Evolutionary conservation across 257 asterid genomes (phyloP).

Genomic region (Eustoma russellianum): DNA sequence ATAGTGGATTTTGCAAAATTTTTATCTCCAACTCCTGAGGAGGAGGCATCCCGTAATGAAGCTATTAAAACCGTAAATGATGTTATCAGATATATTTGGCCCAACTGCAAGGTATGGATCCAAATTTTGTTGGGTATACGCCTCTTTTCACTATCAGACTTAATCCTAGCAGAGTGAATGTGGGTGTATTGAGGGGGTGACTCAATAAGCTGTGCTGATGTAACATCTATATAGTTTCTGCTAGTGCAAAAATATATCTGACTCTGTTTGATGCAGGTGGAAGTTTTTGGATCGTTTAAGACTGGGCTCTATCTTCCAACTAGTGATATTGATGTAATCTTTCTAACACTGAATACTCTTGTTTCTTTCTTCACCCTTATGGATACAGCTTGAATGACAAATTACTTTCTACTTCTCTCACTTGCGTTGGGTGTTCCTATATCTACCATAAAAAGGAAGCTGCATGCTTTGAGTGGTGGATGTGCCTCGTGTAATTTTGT

Average conservation of each 20-base stretch:
- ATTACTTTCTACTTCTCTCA: neutral
- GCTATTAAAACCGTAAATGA: constrained; percentile 67
- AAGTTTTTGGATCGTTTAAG: constrained; percentile 92
- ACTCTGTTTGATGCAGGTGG: constrained; percentile 47
- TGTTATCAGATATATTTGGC: constrained; percentile 89
- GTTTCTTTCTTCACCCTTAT: neutral
- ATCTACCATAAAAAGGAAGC: too few species aligned
- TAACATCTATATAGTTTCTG: neutral
- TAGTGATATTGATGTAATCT: constrained; percentile 82
- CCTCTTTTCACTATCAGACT: neutral
- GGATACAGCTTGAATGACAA: neutral
- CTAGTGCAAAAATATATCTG: constrained; percentile 1
- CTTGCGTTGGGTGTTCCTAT: neutral
- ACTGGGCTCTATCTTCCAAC: constrained; percentile 97
- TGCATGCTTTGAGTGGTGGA: too few species aligned
- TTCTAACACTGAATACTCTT: neutral
- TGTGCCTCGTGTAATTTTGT: neutral
- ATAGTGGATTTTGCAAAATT: constrained; percentile 89
- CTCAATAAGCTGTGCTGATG: neutral
- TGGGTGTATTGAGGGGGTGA: too few species aligned
- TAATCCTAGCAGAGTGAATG: too few species aligned
- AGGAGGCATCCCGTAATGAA: constrained; percentile 58
- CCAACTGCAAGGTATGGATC: constrained; percentile 57
- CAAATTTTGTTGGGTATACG: neutral
- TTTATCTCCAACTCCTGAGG: constrained; percentile 84